Conservation (phyloP, 129 eudicot species). For the Gnaphalium uliginosum region DNA sequence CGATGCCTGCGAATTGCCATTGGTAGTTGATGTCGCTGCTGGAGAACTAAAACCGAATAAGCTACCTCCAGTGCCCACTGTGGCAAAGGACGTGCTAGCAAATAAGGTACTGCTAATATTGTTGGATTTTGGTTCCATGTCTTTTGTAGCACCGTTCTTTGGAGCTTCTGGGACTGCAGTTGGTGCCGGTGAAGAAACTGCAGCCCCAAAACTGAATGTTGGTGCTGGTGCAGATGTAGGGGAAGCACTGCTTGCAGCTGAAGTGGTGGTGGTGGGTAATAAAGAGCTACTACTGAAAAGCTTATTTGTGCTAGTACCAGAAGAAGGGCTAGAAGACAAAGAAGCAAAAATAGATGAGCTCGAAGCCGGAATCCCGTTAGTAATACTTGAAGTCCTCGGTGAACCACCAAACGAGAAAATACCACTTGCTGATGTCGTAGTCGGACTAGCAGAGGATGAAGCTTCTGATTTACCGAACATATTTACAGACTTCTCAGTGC, state of each 20-base stretch:
- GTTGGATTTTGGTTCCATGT: constrained; percentile 25
- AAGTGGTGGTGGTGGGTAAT: constrained; percentile 26
- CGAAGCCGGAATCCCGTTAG: constrained; percentile 44
- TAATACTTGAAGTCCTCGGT: constrained; percentile 22
- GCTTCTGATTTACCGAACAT: constrained; percentile 19
- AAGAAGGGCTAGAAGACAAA: constrained; percentile 29
- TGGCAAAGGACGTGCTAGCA: constrained; percentile 30
- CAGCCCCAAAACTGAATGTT: constrained; percentile 34
- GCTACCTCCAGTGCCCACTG: constrained; percentile 38
- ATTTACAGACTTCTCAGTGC: constrained; percentile 22
- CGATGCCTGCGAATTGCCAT: neutral
- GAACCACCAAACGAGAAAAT: constrained; percentile 33
- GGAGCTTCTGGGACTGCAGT: constrained; percentile 28
- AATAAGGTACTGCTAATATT: constrained; percentile 29
- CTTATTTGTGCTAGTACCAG: constrained; percentile 29
- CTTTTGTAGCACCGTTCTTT: constrained; percentile 30
- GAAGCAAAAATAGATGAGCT: constrained; percentile 36
- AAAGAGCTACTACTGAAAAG: constrained; percentile 26
- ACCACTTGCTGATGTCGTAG: constrained; percentile 30
- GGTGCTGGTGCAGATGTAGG: constrained; percentile 40
- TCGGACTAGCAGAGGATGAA: constrained; percentile 24
- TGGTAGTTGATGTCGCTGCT: constrained; percentile 32
- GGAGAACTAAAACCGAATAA: constrained; percentile 45
- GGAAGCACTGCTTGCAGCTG: constrained; percentile 31
- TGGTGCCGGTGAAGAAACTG: constrained; percentile 29